A percentile compares a stretch with the other conserved stretches of the same genome.
These are phyloP conservation scores for Anthoceros angustus DNA, from an alignment of 225 moss, liverwort and hornwort species.

Conservation along the genomic window DNA sequence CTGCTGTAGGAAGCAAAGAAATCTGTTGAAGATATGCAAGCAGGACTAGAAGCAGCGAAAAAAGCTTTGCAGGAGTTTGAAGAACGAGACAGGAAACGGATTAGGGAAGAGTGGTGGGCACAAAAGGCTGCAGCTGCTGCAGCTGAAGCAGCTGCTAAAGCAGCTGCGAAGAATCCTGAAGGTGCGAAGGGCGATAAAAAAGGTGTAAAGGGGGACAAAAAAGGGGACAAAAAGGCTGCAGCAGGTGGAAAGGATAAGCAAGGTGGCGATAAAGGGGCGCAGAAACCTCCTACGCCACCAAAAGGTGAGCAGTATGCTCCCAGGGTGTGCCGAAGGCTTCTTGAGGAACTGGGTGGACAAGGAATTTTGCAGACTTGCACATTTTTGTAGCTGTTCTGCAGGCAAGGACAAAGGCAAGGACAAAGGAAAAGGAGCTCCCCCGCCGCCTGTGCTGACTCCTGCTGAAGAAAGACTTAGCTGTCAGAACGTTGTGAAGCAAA, in stretches of 20 bases:
- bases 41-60: neutral
- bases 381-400: neutral
- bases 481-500: neutral
- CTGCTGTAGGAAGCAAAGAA: neutral
- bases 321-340: no score
- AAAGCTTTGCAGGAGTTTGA: neutral
- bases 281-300: no score
- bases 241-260: neutral
- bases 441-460: neutral
- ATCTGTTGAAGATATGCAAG: neutral
- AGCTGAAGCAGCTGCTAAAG: neutral
- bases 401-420: neutral
- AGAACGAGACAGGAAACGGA: neutral
- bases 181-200: neutral
- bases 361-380: no score
- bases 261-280: no score
- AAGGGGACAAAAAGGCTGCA: neutral
- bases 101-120: conserved; percentile 1
- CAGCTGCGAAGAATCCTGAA: neutral
- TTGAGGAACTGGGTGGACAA: no score
- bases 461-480: neutral
- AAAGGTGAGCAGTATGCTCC: no score
- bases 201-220: neutral
- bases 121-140: neutral
- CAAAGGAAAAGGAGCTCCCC: neutral